Conservation (phyloP, 768 basidiomycete genomes). For the Boletus rex-veris region DNA sequence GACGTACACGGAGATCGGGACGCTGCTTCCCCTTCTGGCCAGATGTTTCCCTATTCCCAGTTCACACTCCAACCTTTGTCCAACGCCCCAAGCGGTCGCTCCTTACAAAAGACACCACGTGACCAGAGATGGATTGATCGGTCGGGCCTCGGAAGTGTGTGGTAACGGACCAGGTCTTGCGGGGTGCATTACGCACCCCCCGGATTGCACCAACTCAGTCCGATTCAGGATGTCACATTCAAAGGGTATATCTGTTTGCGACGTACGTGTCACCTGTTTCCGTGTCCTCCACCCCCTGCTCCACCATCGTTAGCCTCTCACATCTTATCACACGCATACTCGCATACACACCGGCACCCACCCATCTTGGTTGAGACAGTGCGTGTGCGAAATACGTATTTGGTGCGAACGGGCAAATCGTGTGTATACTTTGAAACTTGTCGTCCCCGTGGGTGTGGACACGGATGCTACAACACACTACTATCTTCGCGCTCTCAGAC, state of each 20-base stretch:
- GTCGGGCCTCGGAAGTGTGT: background rate
- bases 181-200: background rate
- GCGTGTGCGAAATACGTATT: background rate
- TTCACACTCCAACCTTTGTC: too few relatives aligned
- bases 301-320: background rate
- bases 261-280: background rate
- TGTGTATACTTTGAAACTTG: background rate
- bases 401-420: background rate
- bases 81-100: too few relatives aligned
- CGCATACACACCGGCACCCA: too few relatives aligned
- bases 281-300: background rate
- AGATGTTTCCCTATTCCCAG: too few relatives aligned
- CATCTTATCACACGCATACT: background rate
- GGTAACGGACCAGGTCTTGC: constrained; percentile 2
- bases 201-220: background rate
- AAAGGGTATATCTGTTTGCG: background rate
- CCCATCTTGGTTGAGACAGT: background rate
- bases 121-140: background rate
- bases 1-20: background rate
- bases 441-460: background rate
- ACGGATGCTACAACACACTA: background rate
- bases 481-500: constrained; percentile 4
- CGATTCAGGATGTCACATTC: constrained; percentile 1
- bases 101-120: too few relatives aligned
- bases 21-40: too few relatives aligned